Evolutionary conservation across 169 alveolate genomes (phyloP).

Genomic region (Babesia sp.): DNA sequence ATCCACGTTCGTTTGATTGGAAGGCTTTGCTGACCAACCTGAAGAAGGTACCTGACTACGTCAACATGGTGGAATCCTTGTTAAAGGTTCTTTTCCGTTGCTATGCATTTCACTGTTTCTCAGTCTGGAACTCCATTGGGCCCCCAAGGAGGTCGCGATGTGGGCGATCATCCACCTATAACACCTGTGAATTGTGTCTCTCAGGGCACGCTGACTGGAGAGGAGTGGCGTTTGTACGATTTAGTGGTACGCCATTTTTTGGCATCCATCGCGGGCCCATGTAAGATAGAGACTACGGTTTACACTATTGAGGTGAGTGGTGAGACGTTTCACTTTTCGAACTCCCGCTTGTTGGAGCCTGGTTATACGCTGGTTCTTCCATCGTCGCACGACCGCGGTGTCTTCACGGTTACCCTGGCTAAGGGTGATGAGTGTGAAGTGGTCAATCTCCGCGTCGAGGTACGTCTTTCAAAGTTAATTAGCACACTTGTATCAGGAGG

Average conservation of each 20-base stretch:
- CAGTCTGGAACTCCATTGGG: conserved; percentile 59
- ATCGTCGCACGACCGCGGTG: not conserved
- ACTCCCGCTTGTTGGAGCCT: conserved; percentile 2
- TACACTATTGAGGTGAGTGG: conserved; percentile 3
- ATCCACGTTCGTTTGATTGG: conserved; percentile 85
- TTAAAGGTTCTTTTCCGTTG: not conserved
- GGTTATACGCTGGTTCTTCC: conserved; percentile 25
- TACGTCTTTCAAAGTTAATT: conserved; percentile 4
- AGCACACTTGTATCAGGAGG: conserved; percentile 33
- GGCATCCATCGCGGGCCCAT: conserved; percentile 45
- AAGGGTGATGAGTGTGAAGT: conserved; percentile 36
- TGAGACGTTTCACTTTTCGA: conserved; percentile 6
- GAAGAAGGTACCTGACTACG: conserved; percentile 17
- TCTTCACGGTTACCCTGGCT: not conserved
- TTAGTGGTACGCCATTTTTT: conserved; percentile 35
- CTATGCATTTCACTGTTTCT: conserved; percentile 47
- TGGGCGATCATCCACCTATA: conserved; percentile 96
- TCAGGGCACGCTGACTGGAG: conserved; percentile 15
- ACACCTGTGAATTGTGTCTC: conserved; percentile 82
- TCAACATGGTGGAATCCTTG: not conserved
- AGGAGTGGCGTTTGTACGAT: conserved; percentile 28
- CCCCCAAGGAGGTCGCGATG: conserved; percentile 86
- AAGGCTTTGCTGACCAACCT: conserved; percentile 17
- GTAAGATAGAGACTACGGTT: conserved; percentile 15
- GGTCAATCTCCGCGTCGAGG: conserved; percentile 6